Evolutionary conservation across 805 yeast genomes (phyloP).

Genomic region (Schwanniomyces yamadae): DNA sequence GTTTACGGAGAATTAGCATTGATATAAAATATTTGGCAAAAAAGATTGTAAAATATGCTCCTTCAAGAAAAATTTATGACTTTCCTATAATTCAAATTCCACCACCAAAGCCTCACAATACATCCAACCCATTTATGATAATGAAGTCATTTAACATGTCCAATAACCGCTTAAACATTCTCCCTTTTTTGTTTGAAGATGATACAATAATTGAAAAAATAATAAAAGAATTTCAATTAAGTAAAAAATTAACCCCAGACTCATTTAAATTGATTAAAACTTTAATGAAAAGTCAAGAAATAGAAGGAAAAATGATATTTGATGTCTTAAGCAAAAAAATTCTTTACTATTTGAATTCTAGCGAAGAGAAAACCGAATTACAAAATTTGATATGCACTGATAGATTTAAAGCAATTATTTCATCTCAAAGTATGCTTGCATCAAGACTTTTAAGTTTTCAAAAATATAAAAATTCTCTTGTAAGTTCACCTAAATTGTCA

Average conservation of each 20-base stretch:
- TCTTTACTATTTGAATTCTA: constrained; percentile 5
- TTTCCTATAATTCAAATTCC: constrained; percentile 12
- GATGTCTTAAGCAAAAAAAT: constrained; percentile 11
- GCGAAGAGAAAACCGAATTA: constrained; percentile 7
- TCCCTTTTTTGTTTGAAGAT: constrained; percentile 13
- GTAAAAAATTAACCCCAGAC: constrained; percentile 3
- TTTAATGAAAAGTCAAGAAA: constrained; percentile 11
- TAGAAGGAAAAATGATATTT: constrained; percentile 14
- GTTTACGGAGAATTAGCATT: constrained; percentile 9
- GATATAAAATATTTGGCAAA: constrained; percentile 8
- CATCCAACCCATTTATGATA: constrained; percentile 8
- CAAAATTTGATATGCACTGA: constrained; percentile 7
- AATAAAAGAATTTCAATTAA: constrained; percentile 7
- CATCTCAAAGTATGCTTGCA: constrained; percentile 10
- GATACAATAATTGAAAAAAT: constrained; percentile 4
- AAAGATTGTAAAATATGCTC: constrained; percentile 5
- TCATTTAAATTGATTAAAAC: constrained; percentile 5
- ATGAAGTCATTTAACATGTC: constrained; percentile 5
- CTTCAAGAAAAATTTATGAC: constrained; percentile 4
- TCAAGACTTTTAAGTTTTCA: constrained; percentile 5
- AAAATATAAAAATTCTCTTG: constrained; percentile 3
- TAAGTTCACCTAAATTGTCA: background rate
- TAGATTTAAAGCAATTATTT: constrained; percentile 11
- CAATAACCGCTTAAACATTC: constrained; percentile 10
- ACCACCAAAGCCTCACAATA: constrained; percentile 6